A percentile compares a stretch with the other conserved stretches of the same genome.
phyloP scores from a whole-genome alignment of 192 early-diverging fungal genomes.

The Diversispora epigaea region DNA sequence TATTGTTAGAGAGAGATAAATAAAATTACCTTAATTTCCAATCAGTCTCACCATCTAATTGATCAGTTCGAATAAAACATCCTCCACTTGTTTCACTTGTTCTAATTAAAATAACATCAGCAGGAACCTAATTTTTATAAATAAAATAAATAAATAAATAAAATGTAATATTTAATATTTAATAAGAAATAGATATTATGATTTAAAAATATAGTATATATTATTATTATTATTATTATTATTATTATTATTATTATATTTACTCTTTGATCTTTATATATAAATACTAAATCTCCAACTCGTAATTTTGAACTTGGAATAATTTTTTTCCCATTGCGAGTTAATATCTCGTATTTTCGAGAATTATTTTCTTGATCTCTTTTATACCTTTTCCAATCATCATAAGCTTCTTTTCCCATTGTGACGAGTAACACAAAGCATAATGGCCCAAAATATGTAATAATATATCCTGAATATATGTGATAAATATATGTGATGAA shows the following conservation, averaged over 20 bases:
- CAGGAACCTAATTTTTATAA: slow-evolving; percentile 61
- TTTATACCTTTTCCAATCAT: slow-evolving; percentile 80
- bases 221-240: background rate
- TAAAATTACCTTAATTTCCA: slow-evolving; percentile 77
- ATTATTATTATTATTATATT: background rate
- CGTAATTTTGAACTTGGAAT: slow-evolving; percentile 79
- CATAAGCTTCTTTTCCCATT: slow-evolving; percentile 87
- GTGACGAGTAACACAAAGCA: slow-evolving; percentile 89
- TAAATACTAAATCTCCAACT: slow-evolving; percentile 84
- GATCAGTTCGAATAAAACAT: slow-evolving; percentile 95
- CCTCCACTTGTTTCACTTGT: slow-evolving; percentile 82
- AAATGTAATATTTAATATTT: too few species aligned
- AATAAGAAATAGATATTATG: background rate
- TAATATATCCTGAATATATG: slow-evolving; percentile 65
- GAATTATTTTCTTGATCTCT: slow-evolving; percentile 90
- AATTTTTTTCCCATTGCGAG: slow-evolving; percentile 52
- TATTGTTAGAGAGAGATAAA: background rate
- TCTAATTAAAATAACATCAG: slow-evolving; percentile 84
- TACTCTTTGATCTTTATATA: slow-evolving; percentile 85
- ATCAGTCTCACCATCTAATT: slow-evolving; percentile 97
- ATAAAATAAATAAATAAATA: too few species aligned
- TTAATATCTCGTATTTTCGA: slow-evolving; percentile 71
- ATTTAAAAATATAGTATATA: background rate
- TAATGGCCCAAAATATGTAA: slow-evolving; percentile 93
- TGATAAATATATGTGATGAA: background rate